Evolutionary conservation across 306 rosid genomes (phyloP), one percentile per base, ranked within the genome.

Genomic region (Boehmeria nivea): DNA sequence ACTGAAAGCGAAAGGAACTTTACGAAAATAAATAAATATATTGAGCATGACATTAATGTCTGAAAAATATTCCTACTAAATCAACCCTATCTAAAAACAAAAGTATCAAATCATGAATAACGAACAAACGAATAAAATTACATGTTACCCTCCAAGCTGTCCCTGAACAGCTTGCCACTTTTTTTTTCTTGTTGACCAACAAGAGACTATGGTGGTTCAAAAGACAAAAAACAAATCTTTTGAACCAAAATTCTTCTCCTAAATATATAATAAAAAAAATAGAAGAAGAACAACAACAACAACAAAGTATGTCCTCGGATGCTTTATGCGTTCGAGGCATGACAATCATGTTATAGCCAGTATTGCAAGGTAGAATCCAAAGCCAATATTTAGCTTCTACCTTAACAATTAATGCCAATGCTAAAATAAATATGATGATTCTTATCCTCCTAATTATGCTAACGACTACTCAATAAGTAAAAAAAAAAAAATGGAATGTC

Each of bases 291-390:
- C 0, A 40, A 11, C 3, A 84, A 71, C 81, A 81, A 74, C 8
- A 46, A 71, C 52, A 43, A 70, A 61, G 34, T 17, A 46, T 86
- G 83, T 71, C 97, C 72, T 83, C 53, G 90, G 95, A 86, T 83
- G 89, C 97, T 89, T 73, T 83, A 50, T 72, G 73, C 85, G 54
- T 58, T 86, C 83, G 15, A 72, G 81, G 57, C 95, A 70, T 65
- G 55, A 54, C 63, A 57, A 54, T 56, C 71, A 56, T 65, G 70
- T 78, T 53, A 69, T 43, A 74, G 66, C 75, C 65, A 73, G 84
- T 80, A 63, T 65, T 57, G 14, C 44, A 70, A 75, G 86, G 87
- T 64, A 72, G 97, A 86, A 89, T 83, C 95, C 89, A 81, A 89
- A 75, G 86, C 88, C 80, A 78, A 73, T 71, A 51, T 69, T 71